phyloP scores from a whole-genome alignment of 495 filamentous ascomycete genomes.

The Aspergillus nanangensis region DNA sequence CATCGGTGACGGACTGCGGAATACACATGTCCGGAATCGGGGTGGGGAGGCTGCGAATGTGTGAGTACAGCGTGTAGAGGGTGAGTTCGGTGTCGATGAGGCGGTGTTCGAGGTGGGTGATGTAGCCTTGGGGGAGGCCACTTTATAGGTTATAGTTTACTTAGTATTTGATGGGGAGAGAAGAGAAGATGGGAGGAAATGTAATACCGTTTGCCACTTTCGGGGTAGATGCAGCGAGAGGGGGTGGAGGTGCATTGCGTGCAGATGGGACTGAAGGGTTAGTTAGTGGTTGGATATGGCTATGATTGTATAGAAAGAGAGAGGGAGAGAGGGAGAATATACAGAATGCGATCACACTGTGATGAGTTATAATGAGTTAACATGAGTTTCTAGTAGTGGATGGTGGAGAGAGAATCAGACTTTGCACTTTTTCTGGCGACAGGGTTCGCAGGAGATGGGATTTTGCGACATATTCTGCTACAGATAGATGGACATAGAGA shows the following conservation, averaged over 20 bases:
- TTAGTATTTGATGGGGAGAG: background rate
- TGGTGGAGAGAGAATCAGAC: slow-evolving; percentile 1
- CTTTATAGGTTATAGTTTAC: slow-evolving; percentile 1
- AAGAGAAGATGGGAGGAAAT: background rate
- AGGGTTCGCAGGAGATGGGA: slow-evolving; percentile 24
- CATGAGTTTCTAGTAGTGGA: no score
- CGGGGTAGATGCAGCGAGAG: slow-evolving; percentile 17
- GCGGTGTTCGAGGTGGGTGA: slow-evolving; percentile 19
- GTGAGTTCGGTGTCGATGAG: slow-evolving; percentile 18
- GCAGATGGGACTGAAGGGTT: slow-evolving; percentile 13
- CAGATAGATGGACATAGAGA: background rate
- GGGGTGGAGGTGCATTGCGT: slow-evolving; percentile 16
- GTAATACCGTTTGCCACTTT: slow-evolving; percentile 21
- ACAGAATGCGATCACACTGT: slow-evolving; percentile 22
- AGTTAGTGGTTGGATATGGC: background rate
- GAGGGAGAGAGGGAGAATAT: background rate
- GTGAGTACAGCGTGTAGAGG: slow-evolving; percentile 12
- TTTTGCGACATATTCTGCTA: slow-evolving; percentile 2
- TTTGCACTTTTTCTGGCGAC: slow-evolving; percentile 26
- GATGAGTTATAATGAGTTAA: background rate
- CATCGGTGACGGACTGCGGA: background rate
- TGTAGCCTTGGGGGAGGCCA: slow-evolving; percentile 20
- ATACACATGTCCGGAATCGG: background rate
- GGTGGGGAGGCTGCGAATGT: slow-evolving; percentile 7
- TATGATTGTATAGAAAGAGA: background rate